These are phyloP conservation scores for Stropharia rugosoannulata DNA, from an alignment of 768 basidiomycete species.

Conservation along the genomic window DNA sequence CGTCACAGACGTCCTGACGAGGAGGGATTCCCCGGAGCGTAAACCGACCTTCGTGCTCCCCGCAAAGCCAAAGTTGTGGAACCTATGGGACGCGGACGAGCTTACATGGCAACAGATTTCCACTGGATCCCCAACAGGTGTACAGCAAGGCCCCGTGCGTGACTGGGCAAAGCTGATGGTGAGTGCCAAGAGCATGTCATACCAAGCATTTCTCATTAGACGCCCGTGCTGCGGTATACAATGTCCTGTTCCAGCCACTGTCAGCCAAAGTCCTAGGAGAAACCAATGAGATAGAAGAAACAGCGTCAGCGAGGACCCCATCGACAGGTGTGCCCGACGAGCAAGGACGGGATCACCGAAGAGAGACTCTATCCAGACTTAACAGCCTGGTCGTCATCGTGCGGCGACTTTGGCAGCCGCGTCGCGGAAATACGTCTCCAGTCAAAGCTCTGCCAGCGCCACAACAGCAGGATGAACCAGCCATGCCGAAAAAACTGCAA, in stretches of 20 bases:
- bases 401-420: not conserved
- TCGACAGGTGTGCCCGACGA: not conserved
- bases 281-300: not conserved
- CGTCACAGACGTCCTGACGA: constrained; percentile 1
- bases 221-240: not conserved
- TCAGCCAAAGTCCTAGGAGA: constrained; percentile 13
- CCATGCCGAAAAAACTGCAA: constrained; percentile 22
- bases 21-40: not conserved
- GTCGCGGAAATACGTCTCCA: not conserved
- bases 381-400: not conserved
- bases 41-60: constrained; percentile 12
- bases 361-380: not conserved
- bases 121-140: constrained; percentile 4
- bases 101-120: constrained; percentile 9
- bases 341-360: not conserved
- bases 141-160: constrained; percentile 10
- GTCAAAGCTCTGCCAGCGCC: not conserved
- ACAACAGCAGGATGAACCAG: not conserved
- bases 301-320: not conserved
- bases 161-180: constrained; percentile 45
- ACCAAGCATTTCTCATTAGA: not conserved
- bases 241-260: constrained; percentile 17
- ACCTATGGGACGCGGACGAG: constrained; percentile 30
- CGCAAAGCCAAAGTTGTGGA: constrained; percentile 45
- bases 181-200: constrained; percentile 17